These are phyloP conservation scores for Rhizophagus sp. DNA, from an alignment of 192 early-diverging fungal genomes.

Conservation along the genomic window DNA sequence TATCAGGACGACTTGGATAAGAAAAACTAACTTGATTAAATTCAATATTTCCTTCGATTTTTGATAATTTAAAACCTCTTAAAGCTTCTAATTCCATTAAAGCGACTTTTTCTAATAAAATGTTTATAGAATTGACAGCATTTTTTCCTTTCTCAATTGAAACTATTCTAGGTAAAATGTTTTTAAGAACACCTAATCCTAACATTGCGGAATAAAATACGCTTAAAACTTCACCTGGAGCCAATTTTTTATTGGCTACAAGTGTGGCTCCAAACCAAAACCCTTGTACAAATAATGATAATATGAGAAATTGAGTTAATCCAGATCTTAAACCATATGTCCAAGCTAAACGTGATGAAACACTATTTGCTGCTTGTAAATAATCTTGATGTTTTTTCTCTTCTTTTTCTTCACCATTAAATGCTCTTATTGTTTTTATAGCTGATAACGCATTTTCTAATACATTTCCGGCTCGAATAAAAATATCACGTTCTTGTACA, in stretches of 20 bases:
- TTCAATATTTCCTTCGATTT: constrained; percentile 23
- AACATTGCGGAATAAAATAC: constrained; percentile 15
- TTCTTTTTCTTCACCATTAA: constrained; percentile 30
- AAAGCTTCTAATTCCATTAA: constrained; percentile 26
- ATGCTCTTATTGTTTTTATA: constrained; percentile 21
- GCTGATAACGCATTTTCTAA: constrained; percentile 18
- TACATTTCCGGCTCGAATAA: constrained; percentile 25
- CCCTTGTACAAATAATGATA: constrained; percentile 30
- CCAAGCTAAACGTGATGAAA: constrained; percentile 7
- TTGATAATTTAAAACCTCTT: constrained; percentile 22
- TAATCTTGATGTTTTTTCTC: constrained; percentile 15
- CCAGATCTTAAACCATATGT: constrained; percentile 11
- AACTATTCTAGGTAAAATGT: not conserved
- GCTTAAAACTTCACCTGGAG: constrained; percentile 18
- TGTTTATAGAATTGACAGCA: constrained; percentile 17
- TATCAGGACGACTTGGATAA: constrained; percentile 28
- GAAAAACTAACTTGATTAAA: constrained; percentile 26
- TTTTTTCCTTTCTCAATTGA: not conserved
- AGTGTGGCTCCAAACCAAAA: constrained; percentile 25
- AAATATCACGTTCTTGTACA: constrained; percentile 18
- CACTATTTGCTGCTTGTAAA: constrained; percentile 8
- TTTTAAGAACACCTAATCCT: constrained; percentile 5
- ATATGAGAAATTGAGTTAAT: constrained; percentile 21
- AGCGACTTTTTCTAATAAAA: constrained; percentile 23
- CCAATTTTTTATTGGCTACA: constrained; percentile 7